Evolutionary conservation across 371 early-diverging fungal species (phyloP).

Genomic region (Funneliformis caledonium): DNA sequence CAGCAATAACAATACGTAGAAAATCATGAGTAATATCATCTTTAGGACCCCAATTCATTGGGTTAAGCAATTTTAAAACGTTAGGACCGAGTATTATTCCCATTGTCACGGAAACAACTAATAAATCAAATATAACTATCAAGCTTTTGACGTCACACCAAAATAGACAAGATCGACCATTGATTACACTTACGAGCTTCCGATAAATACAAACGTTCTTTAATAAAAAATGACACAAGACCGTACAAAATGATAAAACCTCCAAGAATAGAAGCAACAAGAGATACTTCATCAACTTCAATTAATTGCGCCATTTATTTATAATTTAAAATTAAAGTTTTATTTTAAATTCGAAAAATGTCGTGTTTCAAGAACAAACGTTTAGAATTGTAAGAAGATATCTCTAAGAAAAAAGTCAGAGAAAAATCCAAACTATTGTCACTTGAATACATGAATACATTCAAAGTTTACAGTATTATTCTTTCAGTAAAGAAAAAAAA

Average conservation of each 20-base stretch:
- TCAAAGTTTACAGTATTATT: too few species aligned
- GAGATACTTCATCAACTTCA: not conserved
- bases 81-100: constrained; percentile 89
- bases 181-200: constrained; percentile 74
- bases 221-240: constrained; percentile 88
- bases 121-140: not conserved
- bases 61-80: constrained; percentile 66
- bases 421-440: too few species aligned
- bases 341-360: too few species aligned
- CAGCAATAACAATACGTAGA: constrained; percentile 77
- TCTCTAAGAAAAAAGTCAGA: too few species aligned
- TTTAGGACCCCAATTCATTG: constrained; percentile 38
- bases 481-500: too few species aligned
- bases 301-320: too few species aligned
- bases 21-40: constrained; percentile 66
- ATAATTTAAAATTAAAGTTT: too few species aligned
- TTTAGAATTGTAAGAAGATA: too few species aligned
- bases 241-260: constrained; percentile 88
- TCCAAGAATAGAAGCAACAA: constrained; percentile 61
- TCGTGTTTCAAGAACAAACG: too few species aligned
- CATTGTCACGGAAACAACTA: constrained; percentile 86
- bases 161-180: not conserved
- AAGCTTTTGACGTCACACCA: not conserved
- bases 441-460: too few species aligned
- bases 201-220: constrained; percentile 88